These are phyloP conservation scores for Fusarium odoratissimum DNA, from an alignment of 2,329 filamentous ascomycete genomes.

Conservation along the genomic window DNA sequence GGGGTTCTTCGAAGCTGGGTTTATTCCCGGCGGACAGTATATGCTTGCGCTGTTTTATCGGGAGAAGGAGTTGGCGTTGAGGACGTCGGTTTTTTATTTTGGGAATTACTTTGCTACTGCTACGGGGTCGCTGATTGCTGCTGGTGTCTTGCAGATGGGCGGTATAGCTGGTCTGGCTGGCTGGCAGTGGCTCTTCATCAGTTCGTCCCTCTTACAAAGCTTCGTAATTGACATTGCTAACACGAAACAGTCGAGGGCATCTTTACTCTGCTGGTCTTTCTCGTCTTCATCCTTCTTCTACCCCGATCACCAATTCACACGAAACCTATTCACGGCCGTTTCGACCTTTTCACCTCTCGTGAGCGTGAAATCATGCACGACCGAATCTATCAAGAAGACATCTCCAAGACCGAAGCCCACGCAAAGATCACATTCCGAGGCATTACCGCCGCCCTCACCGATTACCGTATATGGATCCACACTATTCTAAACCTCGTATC, in stretches of 20 bases:
- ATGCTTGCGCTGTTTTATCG: slow-evolving; percentile 34
- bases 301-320: slow-evolving; percentile 31
- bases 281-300: slow-evolving; percentile 26
- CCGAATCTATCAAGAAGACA: slow-evolving; percentile 35
- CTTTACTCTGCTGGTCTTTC: slow-evolving; percentile 33
- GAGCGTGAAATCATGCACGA: slow-evolving; percentile 34
- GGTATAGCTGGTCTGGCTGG: slow-evolving; percentile 25
- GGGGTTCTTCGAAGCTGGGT: slow-evolving; percentile 30
- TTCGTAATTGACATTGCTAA: background rate
- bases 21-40: slow-evolving; percentile 30
- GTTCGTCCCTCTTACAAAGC: background rate
- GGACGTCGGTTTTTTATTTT: slow-evolving; percentile 35
- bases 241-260: slow-evolving; percentile 18
- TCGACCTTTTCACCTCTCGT: slow-evolving; percentile 33
- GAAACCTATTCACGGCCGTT: slow-evolving; percentile 24
- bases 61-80: slow-evolving; percentile 19
- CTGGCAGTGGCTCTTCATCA: slow-evolving; percentile 39
- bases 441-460: background rate
- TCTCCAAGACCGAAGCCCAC: slow-evolving; percentile 32
- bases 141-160: slow-evolving; percentile 35
- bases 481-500: slow-evolving; percentile 34
- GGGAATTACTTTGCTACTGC: slow-evolving; percentile 40
- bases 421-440: slow-evolving; percentile 10
- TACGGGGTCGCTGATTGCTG: slow-evolving; percentile 26
- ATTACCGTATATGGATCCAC: slow-evolving; percentile 38